Base-by-base conservation (phyloP, 108 stramenopile species). In the Fragilariopsis cylindrus region DNA sequence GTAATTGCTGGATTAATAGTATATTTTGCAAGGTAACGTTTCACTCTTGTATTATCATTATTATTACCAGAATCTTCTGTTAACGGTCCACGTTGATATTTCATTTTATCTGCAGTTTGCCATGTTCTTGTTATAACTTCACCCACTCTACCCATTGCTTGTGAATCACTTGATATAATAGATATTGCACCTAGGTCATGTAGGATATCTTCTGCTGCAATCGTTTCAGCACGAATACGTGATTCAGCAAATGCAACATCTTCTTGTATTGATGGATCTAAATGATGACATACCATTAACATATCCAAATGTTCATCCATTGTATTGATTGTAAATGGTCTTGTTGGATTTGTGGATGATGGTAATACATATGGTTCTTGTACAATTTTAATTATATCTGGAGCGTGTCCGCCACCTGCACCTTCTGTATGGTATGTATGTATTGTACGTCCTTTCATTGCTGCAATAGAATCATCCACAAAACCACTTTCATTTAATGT, bases 91-190 rank as follows among this genome's bases (percentile, higher is more conserved):
- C 95, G 90, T 78, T 99, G 98, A n/a, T 71, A 74, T 82, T 98
- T 98, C 97, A 98, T 99, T 85, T 99, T 99, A 78, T 97, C 87
- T 39, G 98, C 98, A 2, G 98, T 99, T 76, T 99, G 97, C 98
- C 98, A 99, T 4, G 98, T 98, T 21, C 98, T 79, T 2, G 94
- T 92, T 77, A 99, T 94, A 54, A 99, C 98, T 85, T 99, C 98
- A 49, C 98, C 98, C 30, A 98, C 92, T 52, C 98, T 88, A 3
- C 98, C 98, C 98, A 99, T 99, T 70, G 98, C 98, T 78, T 96
- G 97, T 21, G 88, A 89, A 64, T 97, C 96, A 57, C 83, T 82
- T 7, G 93, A 92, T 58, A 99, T 93, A 84, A 97, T 98, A 50
- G 88, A 88, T 54, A 99, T 95, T 48, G 98, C 98, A 39, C 98